Base-by-base conservation (phyloP, 192 early-diverging fungal species). In the Backusella luteola region DNA sequence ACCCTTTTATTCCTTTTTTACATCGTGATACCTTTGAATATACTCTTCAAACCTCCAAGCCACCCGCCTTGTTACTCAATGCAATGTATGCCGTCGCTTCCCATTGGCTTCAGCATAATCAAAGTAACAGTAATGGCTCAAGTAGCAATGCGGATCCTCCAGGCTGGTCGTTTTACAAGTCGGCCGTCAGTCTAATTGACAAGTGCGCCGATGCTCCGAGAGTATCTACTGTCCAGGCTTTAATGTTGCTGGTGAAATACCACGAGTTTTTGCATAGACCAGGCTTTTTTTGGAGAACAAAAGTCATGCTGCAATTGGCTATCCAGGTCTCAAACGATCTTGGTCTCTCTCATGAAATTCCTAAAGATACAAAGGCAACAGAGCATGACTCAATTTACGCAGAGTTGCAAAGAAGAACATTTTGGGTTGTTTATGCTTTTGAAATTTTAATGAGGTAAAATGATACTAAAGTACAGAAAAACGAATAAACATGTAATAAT, bases 241-340 rank as follows among this genome's bases (percentile, higher is more conserved):
- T 87, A 14, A 46, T 90, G 12, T 69, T 90, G 63, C 44, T 90
- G 35, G 75, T 88, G 32, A 88, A 87, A 77, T 90, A 86, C 53
- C 87, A 90, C 49, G 88, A 90, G 69, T 80, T 80, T 1, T 77
- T 85, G 42, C 80, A 76, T 73, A 73, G 83, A 44, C 79, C 84
- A 29, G 88, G 88, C 29, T 90, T 88, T 67, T 85, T 87, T 38
- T 87, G 82, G 63, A 81, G 88, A 71, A 86, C 86, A 11, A 85
- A 84, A 59, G 74, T 85, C 75, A 84, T 84, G 38, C 79, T 87
- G n/a, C 74, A 73, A 15, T 73, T 79, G 74, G 70, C 75, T 6
- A 71, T 76, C 0, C 77, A 49, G 21, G 76, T 82, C 71, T 76
- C 74, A 6, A 76, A 73, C 2, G 75, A 78, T 36, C 77, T 82